Evolutionary conservation across 768 basidiomycete species (phyloP), one percentile per base, ranked within the genome.

Genomic region (Cyclocybe aegerita): DNA sequence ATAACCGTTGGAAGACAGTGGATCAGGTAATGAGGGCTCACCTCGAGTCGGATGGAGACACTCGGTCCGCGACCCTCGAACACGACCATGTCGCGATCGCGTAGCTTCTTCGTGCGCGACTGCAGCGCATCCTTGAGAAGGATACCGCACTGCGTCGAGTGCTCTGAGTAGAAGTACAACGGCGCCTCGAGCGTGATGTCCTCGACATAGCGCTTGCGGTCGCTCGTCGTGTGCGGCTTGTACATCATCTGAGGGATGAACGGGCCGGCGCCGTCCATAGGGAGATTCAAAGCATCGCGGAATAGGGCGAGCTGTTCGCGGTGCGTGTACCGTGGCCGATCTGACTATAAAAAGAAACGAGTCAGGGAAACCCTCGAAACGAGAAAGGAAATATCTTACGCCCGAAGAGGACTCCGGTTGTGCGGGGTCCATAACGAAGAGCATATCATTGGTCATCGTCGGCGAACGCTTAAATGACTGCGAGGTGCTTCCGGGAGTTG

Each of bases 1-100:
- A 5, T 3, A 23, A 23, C 5, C 5, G 23, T 23, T 23, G 23
- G 5, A 3, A 23, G 23, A 44, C 50, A 12, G 40, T 40, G 47
- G 17, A 42, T 29, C 33, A 47, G 31, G 41, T 35, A 33, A 38
- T 33, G 34, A 44, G 16, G 48, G 46, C 78, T 58, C 57, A 84
- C 88, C 75, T 88, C 86, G 17, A 90, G 71, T 30, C 88, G 80
- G 51, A 91, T 86, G 1, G 88, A 90, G 33, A 91, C 85, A 37
- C 87, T 89, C 7, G 88, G 88, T 3, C 89, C 89, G 38, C 88
- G 81, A 4, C 82, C 75, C 58, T 79, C 72, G 55, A 90, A 90
- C 62, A 91, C 86, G 4, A 71, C 71, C 52, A 85, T 80, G 36
- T 88, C 86, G 30, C 81, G 81, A 51, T 75, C 71, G 14, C 63